phyloP scores from a whole-genome alignment of 257 asterid genomes.

The Henckelia pumila region DNA sequence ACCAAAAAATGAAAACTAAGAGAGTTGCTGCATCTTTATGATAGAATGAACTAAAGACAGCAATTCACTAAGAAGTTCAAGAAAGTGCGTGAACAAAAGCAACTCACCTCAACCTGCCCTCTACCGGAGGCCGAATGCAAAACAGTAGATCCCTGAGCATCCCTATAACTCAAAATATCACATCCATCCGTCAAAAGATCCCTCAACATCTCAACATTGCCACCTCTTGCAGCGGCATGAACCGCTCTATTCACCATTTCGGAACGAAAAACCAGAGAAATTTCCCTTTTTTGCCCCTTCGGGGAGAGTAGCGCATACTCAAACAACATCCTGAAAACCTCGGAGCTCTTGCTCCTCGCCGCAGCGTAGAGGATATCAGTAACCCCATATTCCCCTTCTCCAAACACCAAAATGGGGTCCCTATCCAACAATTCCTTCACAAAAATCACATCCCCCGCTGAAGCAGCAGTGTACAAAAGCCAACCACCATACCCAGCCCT shows the following conservation, averaged over 20 bases:
- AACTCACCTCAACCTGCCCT: slow-evolving; percentile 76
- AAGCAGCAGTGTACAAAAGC: slow-evolving; percentile 90
- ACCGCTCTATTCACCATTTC: slow-evolving; percentile 73
- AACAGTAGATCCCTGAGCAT: slow-evolving; percentile 67
- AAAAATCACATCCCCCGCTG: slow-evolving; percentile 70
- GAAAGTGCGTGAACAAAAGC: not conserved
- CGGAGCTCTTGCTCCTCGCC: slow-evolving; percentile 57
- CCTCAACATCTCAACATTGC: slow-evolving; percentile 54
- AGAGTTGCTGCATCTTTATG: not conserved
- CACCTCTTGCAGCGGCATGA: slow-evolving; percentile 92
- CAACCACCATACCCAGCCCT: slow-evolving; percentile 96
- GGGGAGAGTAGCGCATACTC: slow-evolving; percentile 36
- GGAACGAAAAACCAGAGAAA: slow-evolving; percentile 37
- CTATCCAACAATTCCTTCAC: slow-evolving; percentile 57
- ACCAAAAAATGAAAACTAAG: not conserved
- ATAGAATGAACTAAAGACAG: not conserved
- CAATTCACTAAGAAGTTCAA: not conserved
- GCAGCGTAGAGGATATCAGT: slow-evolving; percentile 85
- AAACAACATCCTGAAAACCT: slow-evolving; percentile 59
- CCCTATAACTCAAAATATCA: slow-evolving; percentile 64
- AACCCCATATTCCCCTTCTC: slow-evolving; percentile 95
- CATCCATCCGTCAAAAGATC: slow-evolving; percentile 53
- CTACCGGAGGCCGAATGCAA: slow-evolving; percentile 77
- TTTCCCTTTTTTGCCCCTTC: slow-evolving; percentile 30
- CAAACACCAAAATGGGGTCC: slow-evolving; percentile 75